These are phyloP conservation scores for Nyssa sinensis DNA, from an alignment of 148 eudicot species.

Conservation along the genomic window DNA sequence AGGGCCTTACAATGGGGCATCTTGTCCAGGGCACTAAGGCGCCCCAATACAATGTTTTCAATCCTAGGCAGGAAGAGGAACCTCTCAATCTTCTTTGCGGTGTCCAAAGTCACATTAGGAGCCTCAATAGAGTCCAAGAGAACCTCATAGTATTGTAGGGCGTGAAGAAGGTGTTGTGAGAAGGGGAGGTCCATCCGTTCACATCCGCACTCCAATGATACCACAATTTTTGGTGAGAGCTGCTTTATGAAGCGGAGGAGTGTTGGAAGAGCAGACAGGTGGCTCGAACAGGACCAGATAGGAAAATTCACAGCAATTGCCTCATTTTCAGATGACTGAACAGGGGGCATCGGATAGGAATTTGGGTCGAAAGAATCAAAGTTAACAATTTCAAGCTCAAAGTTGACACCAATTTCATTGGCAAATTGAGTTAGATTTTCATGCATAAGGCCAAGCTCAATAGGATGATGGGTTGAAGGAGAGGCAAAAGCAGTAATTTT, in stretches of 20 bases:
- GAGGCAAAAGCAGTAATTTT: constrained; percentile 57
- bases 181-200: constrained; percentile 45
- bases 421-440: constrained; percentile 50
- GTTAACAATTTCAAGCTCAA: constrained; percentile 48
- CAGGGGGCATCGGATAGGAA: constrained; percentile 23
- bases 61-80: constrained; percentile 43
- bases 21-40: constrained; percentile 27
- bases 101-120: constrained; percentile 22
- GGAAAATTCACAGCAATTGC: constrained; percentile 50
- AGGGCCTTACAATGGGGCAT: constrained; percentile 44
- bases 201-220: constrained; percentile 45
- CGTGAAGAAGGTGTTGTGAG: constrained; percentile 37
- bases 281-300: constrained; percentile 39
- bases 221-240: constrained; percentile 35
- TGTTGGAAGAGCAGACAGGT: constrained; percentile 27
- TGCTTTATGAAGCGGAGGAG: constrained; percentile 46
- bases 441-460: constrained; percentile 45
- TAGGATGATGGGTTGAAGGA: constrained; percentile 41
- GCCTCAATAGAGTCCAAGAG: constrained; percentile 45
- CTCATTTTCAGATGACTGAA: constrained; percentile 28
- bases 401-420: constrained; percentile 30
- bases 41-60: constrained; percentile 38
- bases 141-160: constrained; percentile 34
- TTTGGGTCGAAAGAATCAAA: constrained; percentile 48
- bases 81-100: constrained; percentile 34